phyloP scores from a whole-genome alignment of 177 flowering plant genomes.

The Vitis hybrid region DNA sequence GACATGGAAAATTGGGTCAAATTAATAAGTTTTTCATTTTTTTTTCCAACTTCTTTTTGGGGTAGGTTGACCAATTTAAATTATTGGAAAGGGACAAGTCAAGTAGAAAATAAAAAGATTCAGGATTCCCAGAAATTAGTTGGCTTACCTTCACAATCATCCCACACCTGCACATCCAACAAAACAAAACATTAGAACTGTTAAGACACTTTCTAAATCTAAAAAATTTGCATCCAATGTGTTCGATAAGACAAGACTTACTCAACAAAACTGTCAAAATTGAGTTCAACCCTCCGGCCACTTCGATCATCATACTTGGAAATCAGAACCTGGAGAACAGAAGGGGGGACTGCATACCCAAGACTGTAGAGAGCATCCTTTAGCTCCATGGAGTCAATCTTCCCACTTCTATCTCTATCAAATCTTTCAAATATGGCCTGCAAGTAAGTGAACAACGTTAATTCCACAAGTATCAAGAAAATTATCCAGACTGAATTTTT shows the following conservation, averaged over 20 bases:
- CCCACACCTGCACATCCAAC: conserved; percentile 61
- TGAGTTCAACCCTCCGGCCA: conserved; percentile 36
- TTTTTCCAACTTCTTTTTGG: background rate
- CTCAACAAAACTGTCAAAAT: conserved; percentile 71
- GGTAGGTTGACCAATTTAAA: no score
- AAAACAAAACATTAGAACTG: conserved; percentile 11
- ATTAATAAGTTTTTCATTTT: background rate
- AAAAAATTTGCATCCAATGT: no score
- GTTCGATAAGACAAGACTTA: conserved; percentile 28
- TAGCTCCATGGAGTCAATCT: conserved; percentile 50
- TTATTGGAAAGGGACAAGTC: background rate
- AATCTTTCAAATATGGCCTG: conserved; percentile 73
- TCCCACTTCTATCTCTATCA: conserved; percentile 79
- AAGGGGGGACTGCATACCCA: conserved; percentile 51
- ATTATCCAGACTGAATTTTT: no score
- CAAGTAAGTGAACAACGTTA: background rate
- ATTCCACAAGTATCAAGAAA: background rate
- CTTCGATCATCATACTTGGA: conserved; percentile 46
- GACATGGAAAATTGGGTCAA: no score
- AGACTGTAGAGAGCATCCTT: conserved; percentile 52
- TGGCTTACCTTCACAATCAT: conserved; percentile 76
- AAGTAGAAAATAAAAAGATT: background rate
- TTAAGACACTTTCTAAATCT: background rate
- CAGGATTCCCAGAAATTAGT: background rate
- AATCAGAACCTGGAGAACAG: conserved; percentile 51